Conservation (phyloP, 148 eudicot species). For the Camellia sinensis region DNA sequence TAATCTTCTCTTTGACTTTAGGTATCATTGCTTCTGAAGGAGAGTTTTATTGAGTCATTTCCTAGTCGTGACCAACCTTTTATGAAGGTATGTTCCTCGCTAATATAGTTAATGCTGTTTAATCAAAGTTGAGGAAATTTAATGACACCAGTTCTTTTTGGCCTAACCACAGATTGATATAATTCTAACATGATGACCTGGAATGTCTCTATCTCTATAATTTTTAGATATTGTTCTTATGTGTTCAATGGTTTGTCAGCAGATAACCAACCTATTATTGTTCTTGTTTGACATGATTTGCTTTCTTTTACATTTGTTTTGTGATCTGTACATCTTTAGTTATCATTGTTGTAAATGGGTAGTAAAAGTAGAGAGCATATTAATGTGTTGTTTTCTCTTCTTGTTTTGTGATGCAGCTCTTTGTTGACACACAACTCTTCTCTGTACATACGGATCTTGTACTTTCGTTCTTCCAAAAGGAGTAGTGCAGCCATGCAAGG, state of each 20-base stretch:
- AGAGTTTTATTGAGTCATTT: constrained; percentile 93
- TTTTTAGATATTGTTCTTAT: not conserved
- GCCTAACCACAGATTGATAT: not conserved
- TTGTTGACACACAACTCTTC: constrained; percentile 86
- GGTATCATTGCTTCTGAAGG: constrained; percentile 92
- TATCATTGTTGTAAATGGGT: not conserved
- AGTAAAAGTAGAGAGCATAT: constrained; percentile 8
- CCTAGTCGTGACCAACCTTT: constrained; percentile 78
- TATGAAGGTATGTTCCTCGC: constrained; percentile 66
- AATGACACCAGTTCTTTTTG: not conserved
- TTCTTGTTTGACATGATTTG: not conserved
- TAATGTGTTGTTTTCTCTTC: constrained; percentile 13
- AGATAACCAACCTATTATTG: not conserved
- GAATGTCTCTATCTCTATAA: not conserved
- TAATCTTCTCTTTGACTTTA: constrained; percentile 25
- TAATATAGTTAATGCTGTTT: not conserved
- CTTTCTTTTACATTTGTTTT: not conserved
- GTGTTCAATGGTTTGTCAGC: not conserved
- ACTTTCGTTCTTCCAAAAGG: constrained; percentile 87
- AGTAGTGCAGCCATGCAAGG: constrained; percentile 35
- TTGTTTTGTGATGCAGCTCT: constrained; percentile 50
- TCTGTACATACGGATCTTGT: constrained; percentile 97
- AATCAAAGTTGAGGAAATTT: not conserved
- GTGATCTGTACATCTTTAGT: not conserved
- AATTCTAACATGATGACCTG: not conserved